Conservation (phyloP, 148 eudicot genomes). For the Nyssa sinensis region DNA sequence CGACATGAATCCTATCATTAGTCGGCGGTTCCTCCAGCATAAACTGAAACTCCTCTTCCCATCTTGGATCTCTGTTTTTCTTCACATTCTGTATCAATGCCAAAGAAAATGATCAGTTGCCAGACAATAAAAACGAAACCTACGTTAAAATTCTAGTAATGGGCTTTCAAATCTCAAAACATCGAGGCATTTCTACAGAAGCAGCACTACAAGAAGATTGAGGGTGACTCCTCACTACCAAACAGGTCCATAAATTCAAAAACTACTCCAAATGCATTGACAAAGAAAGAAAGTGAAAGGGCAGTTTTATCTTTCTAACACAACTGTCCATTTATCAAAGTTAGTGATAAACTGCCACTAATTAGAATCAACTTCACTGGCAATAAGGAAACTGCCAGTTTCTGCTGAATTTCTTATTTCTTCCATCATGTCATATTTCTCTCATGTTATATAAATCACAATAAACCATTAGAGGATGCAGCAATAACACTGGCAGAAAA, state of each 20-base stretch:
- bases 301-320: background rate
- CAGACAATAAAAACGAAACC: background rate
- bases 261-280: background rate
- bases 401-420: background rate
- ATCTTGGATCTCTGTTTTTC: slow-evolving; percentile 70
- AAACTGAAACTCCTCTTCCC: slow-evolving; percentile 64
- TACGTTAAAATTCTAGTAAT: background rate
- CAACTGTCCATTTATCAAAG: background rate
- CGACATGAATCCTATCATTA: slow-evolving; percentile 55
- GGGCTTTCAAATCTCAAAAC: background rate
- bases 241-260: background rate
- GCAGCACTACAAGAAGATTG: background rate
- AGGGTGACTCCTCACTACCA: background rate
- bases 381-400: background rate
- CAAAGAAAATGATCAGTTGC: background rate
- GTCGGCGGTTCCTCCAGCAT: slow-evolving; percentile 63
- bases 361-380: no score
- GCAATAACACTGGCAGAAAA: background rate
- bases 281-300: background rate
- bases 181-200: background rate
- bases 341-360: no score
- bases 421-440: background rate
- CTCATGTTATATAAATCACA: background rate
- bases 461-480: background rate
- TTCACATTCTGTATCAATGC: slow-evolving; percentile 39